Evolutionary conservation across 352 stramenopile species (phyloP).

Genomic region (Phytophthora capsici): DNA sequence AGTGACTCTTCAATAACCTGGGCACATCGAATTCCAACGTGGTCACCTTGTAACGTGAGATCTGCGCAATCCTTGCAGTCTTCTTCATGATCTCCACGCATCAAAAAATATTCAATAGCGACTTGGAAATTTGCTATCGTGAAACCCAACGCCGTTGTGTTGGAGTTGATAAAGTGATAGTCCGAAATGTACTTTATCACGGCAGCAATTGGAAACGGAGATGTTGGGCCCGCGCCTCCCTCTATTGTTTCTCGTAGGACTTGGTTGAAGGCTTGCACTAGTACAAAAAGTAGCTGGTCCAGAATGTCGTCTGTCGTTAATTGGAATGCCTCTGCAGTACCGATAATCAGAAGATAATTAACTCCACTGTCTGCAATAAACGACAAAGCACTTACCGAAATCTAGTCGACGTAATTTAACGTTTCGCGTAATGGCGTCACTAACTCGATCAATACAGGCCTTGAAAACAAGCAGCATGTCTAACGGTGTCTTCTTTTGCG

Average conservation of each 20-base stretch:
- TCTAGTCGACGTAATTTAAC: constrained; percentile 58
- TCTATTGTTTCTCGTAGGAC: constrained; percentile 6
- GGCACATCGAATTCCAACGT: constrained; percentile 15
- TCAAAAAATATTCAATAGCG: constrained; percentile 76
- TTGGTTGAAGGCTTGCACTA: constrained; percentile 62
- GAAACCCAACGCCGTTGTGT: constrained; percentile 79
- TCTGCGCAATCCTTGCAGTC: constrained; percentile 31
- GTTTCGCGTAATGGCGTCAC: constrained; percentile 59
- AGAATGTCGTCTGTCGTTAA: constrained; percentile 86
- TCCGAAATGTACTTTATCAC: constrained; percentile 77
- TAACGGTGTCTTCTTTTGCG: constrained; percentile 64
- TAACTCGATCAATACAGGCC: constrained; percentile 64
- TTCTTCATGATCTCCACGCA: constrained; percentile 45
- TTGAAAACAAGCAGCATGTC: constrained; percentile 83
- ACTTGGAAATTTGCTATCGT: constrained; percentile 86
- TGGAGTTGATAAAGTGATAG: constrained; percentile 88
- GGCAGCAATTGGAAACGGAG: constrained; percentile 56
- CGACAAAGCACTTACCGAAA: constrained; percentile 40
- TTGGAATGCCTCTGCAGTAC: constrained; percentile 49
- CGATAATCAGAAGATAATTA: not conserved
- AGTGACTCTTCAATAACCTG: constrained; percentile 36
- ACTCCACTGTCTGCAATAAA: not conserved
- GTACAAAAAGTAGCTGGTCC: constrained; percentile 74
- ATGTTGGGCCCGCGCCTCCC: constrained; percentile 4
- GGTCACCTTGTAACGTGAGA: constrained; percentile 21